phyloP scores from a whole-genome alignment of 2,329 filamentous ascomycete genomes.

The Falciphora oryzae region DNA sequence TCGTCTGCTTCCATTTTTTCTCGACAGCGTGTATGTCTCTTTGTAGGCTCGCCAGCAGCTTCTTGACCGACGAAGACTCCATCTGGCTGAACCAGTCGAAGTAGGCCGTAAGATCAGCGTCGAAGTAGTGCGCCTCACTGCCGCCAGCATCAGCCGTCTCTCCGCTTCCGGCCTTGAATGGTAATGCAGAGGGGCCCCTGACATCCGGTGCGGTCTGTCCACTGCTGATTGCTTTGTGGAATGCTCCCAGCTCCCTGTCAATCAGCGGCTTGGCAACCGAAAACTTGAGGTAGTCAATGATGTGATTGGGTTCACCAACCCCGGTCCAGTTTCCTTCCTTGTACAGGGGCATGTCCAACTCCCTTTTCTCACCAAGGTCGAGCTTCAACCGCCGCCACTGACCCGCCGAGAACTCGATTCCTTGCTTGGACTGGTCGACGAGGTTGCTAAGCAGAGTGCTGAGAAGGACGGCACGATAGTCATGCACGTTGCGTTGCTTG shows the following conservation, averaged over 20 bases:
- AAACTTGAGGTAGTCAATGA: constrained; percentile 60
- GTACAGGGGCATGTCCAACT: constrained; percentile 36
- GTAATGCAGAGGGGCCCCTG: not conserved
- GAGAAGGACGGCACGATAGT: constrained; percentile 38
- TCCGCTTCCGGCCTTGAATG: not conserved
- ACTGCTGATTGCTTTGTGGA: constrained; percentile 24
- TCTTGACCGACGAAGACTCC: constrained; percentile 23
- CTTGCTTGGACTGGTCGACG: constrained; percentile 54
- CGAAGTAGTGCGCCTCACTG: constrained; percentile 24
- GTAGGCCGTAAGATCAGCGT: constrained; percentile 30
- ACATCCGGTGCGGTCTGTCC: not conserved
- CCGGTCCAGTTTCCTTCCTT: constrained; percentile 29
- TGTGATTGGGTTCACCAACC: constrained; percentile 33
- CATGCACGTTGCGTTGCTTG: constrained; percentile 42
- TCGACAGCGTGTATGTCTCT: constrained; percentile 26
- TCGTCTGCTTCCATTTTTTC: constrained; percentile 26
- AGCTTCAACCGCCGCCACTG: constrained; percentile 35
- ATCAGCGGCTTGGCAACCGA: constrained; percentile 39
- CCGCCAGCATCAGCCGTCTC: constrained; percentile 2
- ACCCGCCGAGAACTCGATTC: constrained; percentile 39
- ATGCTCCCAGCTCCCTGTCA: constrained; percentile 26
- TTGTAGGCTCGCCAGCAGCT: constrained; percentile 28
- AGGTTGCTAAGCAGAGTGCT: constrained; percentile 47
- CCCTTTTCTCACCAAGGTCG: constrained; percentile 16
- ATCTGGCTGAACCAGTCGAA: constrained; percentile 29